Evolutionary conservation across 2,329 filamentous ascomycete genomes (phyloP), one percentile per base, ranked within the genome.

Genomic region (Colletotrichum neosansevieriae): DNA sequence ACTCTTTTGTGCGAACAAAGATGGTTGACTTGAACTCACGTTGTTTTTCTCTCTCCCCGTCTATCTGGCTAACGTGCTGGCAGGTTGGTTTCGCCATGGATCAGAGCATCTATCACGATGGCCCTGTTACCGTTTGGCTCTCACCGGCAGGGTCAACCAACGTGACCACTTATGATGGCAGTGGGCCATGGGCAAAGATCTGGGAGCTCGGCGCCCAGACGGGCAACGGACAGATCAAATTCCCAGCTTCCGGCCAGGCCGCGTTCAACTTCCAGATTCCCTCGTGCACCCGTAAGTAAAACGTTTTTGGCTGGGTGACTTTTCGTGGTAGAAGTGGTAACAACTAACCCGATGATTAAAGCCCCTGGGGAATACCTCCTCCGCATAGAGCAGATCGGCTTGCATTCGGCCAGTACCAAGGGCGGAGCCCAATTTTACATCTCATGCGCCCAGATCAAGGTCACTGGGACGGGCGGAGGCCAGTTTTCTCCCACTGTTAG

Each of bases 341-440:
- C 29, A 11, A 57, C 29, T 50, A 19, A 59, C 19, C 7, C 32
- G 36, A 13, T 29, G 15, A 19, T 9, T 4, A 6, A 6, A 68
- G 65, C 65, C 38, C 61, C 65, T 17, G 76, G 76, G 19, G 75
- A 76, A 38, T 78, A 78, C 66, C 76, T 78, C 45, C 73, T 80
- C 70, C 77, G 79, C 15, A 78, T 75, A 15, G 79, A 80, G 72
- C 78, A 80, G 65, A 67, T 80, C 3, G 78, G 74, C 38, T 74
- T 80, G 6, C 79, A 80, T 67, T 72, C 70, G 1, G 77, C 79
- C 15, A 70, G 77, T n/a, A 49, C 56, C 53, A 70, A 73, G 58
- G 72, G 73, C 56, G 78, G 78, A 36, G 78, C 78, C 19, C 77
- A 80, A 72, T 79, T 78, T 75, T 80, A 79, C 71, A 75, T 79